Percentiles rank a stretch among this genome's conserved stretches.
These are phyloP conservation scores for Neostapfia colusana DNA, from an alignment of 176 grass and related monocot genomes.

Conservation along the genomic window DNA sequence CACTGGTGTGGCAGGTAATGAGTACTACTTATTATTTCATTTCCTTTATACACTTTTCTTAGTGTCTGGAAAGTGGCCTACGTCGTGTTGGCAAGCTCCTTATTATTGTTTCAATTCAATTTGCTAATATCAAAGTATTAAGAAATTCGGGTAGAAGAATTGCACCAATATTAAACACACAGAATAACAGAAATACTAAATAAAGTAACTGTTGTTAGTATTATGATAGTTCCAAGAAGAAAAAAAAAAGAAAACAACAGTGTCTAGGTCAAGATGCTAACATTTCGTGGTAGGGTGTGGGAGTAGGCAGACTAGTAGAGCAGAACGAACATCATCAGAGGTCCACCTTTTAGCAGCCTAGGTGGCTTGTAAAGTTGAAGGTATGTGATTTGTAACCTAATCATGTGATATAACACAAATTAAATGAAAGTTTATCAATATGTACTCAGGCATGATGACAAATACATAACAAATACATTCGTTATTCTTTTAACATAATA, in stretches of 20 bases:
- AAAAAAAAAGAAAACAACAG: slow-evolving; percentile 4
- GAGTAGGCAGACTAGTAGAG: slow-evolving; percentile 20
- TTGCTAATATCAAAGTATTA: slow-evolving; percentile 12
- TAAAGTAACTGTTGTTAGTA: slow-evolving; percentile 5
- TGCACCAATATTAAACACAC: slow-evolving; percentile 10
- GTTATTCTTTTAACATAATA: slow-evolving; percentile 1
- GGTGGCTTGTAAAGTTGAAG: slow-evolving; percentile 27
- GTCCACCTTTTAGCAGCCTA: slow-evolving; percentile 16
- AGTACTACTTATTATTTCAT: slow-evolving; percentile 25
- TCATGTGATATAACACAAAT: slow-evolving; percentile 3
- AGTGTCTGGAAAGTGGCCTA: slow-evolving; percentile 41
- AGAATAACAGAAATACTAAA: slow-evolving; percentile 5
- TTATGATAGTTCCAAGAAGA: slow-evolving; percentile 6
- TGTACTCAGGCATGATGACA: slow-evolving; percentile 17
- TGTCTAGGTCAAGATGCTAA: slow-evolving; percentile 8
- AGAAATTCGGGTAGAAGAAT: slow-evolving; percentile 16
- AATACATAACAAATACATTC: neutral
- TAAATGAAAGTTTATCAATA: slow-evolving; percentile 13
- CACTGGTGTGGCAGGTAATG: slow-evolving; percentile 41
- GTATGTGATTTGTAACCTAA: slow-evolving; percentile 33
- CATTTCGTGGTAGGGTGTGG: slow-evolving; percentile 7
- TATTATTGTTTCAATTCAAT: slow-evolving; percentile 8
- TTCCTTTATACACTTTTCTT: slow-evolving; percentile 32
- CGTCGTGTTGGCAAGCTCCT: slow-evolving; percentile 30
- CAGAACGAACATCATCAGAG: slow-evolving; percentile 29